Evolutionary conservation across 108 stramenopile species (phyloP).

Genomic region (Pseudonitzschia multistriata): DNA sequence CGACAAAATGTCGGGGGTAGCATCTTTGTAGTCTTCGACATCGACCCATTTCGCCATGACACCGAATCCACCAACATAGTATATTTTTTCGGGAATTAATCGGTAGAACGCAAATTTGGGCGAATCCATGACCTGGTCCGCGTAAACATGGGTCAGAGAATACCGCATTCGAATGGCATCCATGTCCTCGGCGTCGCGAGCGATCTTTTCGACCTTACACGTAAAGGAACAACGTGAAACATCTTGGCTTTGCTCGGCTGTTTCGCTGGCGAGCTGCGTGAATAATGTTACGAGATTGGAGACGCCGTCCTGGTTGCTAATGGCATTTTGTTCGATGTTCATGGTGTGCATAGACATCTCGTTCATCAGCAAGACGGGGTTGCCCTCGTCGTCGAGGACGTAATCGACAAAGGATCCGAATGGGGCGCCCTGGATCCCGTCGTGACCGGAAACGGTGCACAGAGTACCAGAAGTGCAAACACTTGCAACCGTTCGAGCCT

Average conservation of each 20-base stretch:
- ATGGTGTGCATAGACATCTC: constrained; percentile 94
- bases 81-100: constrained; percentile 81
- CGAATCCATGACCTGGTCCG: constrained; percentile 93
- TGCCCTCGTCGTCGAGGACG: constrained; percentile 90
- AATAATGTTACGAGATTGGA: constrained; percentile 73
- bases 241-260: constrained; percentile 54
- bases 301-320: constrained; percentile 15
- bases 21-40: constrained; percentile 76
- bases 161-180: constrained; percentile 88
- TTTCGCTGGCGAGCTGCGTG: constrained; percentile 54
- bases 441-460: constrained; percentile 75
- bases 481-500: constrained; percentile 80
- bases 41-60: constrained; percentile 93
- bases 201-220: constrained; percentile 75
- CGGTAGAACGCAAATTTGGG: constrained; percentile 93
- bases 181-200: constrained; percentile 68
- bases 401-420: constrained; percentile 97
- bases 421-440: constrained; percentile 85
- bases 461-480: constrained; percentile 86
- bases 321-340: constrained; percentile 67
- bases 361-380: constrained; percentile 94
- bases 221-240: constrained; percentile 94
- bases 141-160: constrained; percentile 89
- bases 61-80: constrained; percentile 97
- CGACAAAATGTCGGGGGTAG: constrained; percentile 92